Conservation (phyloP, 768 basidiomycete genomes). For the Megacollybia marginata region DNA sequence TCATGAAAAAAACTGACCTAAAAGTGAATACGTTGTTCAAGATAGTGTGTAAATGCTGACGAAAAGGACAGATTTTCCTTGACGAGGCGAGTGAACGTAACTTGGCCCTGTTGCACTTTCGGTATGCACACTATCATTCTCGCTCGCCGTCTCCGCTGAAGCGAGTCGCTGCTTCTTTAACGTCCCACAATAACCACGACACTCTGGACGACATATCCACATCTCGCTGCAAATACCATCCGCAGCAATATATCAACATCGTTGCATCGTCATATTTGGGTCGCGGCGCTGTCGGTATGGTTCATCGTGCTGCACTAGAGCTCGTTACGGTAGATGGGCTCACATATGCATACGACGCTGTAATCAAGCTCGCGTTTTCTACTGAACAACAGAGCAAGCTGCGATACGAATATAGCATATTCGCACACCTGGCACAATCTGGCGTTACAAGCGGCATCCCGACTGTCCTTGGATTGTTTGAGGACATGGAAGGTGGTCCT, state of each 20-base stretch:
- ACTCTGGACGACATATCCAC: too few species aligned
- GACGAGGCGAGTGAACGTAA: conserved; percentile 9
- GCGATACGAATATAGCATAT: conserved; percentile 7
- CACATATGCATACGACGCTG: not conserved
- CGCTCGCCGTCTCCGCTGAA: not conserved
- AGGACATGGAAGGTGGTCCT: conserved; percentile 2
- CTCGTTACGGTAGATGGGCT: not conserved
- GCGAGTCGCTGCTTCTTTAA: not conserved
- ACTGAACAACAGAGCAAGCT: conserved; percentile 3
- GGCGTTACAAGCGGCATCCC: conserved; percentile 1
- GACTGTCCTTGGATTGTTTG: conserved; percentile 6
- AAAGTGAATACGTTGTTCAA: too few species aligned
- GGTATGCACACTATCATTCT: not conserved
- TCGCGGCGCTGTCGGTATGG: conserved; percentile 4
- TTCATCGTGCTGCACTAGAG: conserved; percentile 5
- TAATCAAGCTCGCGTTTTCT: conserved; percentile 9
- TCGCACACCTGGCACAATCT: conserved; percentile 1
- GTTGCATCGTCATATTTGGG: conserved; percentile 3
- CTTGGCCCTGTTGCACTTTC: not conserved
- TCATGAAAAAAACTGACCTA: too few species aligned
- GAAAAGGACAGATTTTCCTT: too few species aligned
- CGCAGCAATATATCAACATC: not conserved
- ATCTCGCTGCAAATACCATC: not conserved
- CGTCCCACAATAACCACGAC: not conserved
- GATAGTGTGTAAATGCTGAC: too few species aligned